Percentiles rank a stretch among this genome's conserved stretches.
These are phyloP conservation scores for Hypoxylon sp. DNA, from an alignment of 2,329 filamentous ascomycete species.

Conservation along the genomic window DNA sequence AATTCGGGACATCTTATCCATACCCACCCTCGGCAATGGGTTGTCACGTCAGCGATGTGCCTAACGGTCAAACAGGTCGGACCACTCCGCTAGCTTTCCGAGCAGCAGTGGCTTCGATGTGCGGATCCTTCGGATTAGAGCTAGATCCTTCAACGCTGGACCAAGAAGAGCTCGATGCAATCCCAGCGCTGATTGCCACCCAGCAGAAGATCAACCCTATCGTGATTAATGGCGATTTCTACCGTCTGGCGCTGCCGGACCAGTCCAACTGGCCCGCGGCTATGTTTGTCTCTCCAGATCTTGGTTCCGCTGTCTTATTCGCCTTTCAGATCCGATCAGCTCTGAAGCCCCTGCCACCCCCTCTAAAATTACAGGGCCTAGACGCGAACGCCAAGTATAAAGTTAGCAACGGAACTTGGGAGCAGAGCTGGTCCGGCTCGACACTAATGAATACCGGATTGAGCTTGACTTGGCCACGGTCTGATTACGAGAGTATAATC, in stretches of 20 bases:
- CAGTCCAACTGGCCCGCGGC: constrained; percentile 74
- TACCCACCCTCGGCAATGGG: constrained; percentile 76
- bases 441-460: constrained; percentile 75
- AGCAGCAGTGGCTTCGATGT: constrained; percentile 78
- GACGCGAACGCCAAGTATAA: constrained; percentile 69
- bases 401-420: constrained; percentile 61
- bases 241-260: constrained; percentile 71
- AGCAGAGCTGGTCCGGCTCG: constrained; percentile 67
- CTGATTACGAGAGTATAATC: constrained; percentile 71
- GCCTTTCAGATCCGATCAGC: constrained; percentile 71
- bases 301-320: constrained; percentile 67
- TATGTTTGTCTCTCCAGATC: constrained; percentile 70
- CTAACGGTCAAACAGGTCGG: constrained; percentile 70
- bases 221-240: constrained; percentile 71
- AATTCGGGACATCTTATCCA: constrained; percentile 74
- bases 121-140: constrained; percentile 76
- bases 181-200: constrained; percentile 69
- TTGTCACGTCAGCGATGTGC: constrained; percentile 74
- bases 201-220: constrained; percentile 72
- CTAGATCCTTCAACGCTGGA: constrained; percentile 69
- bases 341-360: constrained; percentile 68
- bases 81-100: constrained; percentile 72
- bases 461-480: constrained; percentile 62
- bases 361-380: constrained; percentile 69
- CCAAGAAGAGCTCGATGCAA: constrained; percentile 65